Conservation (phyloP, 225 moss, liverwort and hornwort genomes). For the Antitrichia curtipendula region DNA sequence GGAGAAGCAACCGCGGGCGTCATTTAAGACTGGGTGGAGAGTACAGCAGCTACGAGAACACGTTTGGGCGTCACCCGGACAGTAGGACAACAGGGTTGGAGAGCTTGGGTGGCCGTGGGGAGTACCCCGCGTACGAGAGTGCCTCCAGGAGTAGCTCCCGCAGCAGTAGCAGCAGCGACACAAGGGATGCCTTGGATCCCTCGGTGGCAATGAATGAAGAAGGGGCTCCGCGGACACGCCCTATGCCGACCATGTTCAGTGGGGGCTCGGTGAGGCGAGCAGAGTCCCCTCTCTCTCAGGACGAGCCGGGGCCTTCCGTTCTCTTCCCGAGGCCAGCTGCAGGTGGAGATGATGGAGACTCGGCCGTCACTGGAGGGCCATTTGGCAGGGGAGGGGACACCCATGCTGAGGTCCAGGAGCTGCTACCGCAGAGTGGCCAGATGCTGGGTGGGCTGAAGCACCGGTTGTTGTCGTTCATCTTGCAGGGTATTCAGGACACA, state of each 20-base stretch:
- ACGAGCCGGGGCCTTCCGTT: conserved; percentile 8
- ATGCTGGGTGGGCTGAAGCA: conserved; percentile 73
- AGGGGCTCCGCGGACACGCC: background rate
- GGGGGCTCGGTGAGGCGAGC: background rate
- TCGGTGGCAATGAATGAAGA: background rate
- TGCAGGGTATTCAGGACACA: conserved; percentile 28
- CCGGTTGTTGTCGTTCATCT: conserved; percentile 74
- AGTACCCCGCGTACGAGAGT: background rate
- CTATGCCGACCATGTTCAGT: conserved; percentile 1
- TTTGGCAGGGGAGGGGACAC: background rate
- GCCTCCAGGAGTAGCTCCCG: conserved; percentile 2
- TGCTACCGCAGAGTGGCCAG: background rate
- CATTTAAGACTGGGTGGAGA: conserved; percentile 4
- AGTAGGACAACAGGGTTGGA: background rate
- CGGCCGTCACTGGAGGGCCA: background rate
- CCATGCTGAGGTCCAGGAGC: background rate
- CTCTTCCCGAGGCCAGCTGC: conserved; percentile 12
- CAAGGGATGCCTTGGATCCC: background rate
- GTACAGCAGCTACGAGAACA: background rate
- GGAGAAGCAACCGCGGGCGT: background rate
- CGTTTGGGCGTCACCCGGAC: background rate
- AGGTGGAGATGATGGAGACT: conserved; percentile 32
- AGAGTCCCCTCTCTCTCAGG: background rate
- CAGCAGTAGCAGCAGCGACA: conserved; percentile 17
- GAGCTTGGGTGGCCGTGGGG: background rate